Conservation (phyloP, 345 rosid species). For the Erodium maritimum region DNA sequence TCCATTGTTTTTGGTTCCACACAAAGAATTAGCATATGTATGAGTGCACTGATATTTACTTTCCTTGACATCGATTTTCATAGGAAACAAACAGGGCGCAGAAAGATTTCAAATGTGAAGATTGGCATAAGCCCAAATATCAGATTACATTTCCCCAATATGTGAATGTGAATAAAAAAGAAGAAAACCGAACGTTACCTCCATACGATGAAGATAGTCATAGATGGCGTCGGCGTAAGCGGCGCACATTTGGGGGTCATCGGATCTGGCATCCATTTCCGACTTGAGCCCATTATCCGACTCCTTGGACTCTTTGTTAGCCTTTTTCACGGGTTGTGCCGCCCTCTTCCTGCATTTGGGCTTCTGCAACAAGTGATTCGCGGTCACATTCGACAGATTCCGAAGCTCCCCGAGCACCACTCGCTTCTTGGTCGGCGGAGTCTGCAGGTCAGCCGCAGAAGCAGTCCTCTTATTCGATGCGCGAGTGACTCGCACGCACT, state of each 20-base stretch:
- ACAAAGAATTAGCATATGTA: no score
- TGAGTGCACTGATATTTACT: no score
- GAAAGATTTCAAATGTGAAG: no score
- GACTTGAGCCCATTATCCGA: conserved; percentile 3
- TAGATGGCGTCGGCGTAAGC: conserved; percentile 18
- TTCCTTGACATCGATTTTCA: no score
- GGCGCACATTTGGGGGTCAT: conserved; percentile 22
- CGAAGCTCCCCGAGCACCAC: conserved; percentile 60
- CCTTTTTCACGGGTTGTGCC: conserved; percentile 10
- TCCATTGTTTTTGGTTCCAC: no score
- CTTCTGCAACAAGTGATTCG: background rate
- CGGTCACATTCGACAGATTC: conserved; percentile 22
- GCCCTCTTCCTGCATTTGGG: conserved; percentile 6
- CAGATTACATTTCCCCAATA: background rate
- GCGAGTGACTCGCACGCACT: conserved; percentile 42
- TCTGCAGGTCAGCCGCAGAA: background rate
- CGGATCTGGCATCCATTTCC: conserved; percentile 16
- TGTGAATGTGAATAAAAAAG: background rate
- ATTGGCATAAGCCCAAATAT: background rate
- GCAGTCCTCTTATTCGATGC: conserved; percentile 45
- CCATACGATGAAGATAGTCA: conserved; percentile 17
- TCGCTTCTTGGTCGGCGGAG: conserved; percentile 41
- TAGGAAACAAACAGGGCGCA: no score
- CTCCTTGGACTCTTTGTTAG: background rate
- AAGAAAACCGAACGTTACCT: conserved; percentile 8